Evolutionary conservation across 352 stramenopile species (phyloP).

Genomic region (Elongisporangium undulatum): DNA sequence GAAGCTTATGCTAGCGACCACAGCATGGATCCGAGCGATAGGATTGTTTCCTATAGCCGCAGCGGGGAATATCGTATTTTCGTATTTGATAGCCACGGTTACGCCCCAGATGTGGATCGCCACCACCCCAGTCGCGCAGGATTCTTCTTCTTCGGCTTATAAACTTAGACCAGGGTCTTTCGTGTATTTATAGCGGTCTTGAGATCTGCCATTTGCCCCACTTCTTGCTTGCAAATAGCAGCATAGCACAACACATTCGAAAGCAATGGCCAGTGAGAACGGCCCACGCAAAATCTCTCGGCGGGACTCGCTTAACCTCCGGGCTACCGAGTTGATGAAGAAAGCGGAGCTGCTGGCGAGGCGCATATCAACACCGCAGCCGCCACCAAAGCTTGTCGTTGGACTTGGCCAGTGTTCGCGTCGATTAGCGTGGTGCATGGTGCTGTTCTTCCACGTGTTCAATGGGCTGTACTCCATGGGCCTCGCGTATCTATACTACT

Average conservation of each 20-base stretch:
- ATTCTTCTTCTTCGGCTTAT: too few species aligned
- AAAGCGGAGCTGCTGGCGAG: not conserved
- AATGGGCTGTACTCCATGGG: conserved; percentile 18
- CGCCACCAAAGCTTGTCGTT: not conserved
- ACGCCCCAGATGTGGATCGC: not conserved
- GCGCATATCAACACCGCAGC: not conserved
- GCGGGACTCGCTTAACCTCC: not conserved
- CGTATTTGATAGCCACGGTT: not conserved
- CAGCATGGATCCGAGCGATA: too few species aligned
- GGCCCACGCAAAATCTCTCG: not conserved
- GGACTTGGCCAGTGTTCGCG: not conserved
- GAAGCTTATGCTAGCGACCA: too few species aligned
- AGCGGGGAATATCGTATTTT: too few species aligned
- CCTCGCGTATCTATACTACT: conserved; percentile 23
- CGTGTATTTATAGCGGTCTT: not conserved
- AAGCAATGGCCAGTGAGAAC: not conserved
- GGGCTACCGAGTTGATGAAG: not conserved
- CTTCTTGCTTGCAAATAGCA: not conserved
- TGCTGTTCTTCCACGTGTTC: conserved; percentile 28
- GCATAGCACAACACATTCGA: not conserved
- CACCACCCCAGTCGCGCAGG: too few species aligned
- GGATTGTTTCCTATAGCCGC: too few species aligned
- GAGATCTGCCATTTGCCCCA: not conserved
- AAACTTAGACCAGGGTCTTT: not conserved
- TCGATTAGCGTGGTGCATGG: conserved; percentile 13